Conservation (phyloP, 129 eudicot species). For the Scalesia atractyloides region DNA sequence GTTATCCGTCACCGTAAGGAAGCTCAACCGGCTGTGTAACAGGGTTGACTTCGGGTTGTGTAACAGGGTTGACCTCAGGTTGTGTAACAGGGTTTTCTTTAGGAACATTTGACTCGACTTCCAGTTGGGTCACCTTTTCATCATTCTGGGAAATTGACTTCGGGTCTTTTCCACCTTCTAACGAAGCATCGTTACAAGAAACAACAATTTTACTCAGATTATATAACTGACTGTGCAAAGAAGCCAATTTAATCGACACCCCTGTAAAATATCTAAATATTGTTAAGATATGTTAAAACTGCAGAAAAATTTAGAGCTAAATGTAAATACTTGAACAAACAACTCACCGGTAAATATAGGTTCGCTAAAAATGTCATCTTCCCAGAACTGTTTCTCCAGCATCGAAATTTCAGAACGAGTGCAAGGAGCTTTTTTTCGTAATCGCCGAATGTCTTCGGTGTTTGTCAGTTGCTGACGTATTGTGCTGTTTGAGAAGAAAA, state of each 20-base stretch:
- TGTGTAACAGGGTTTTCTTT: conserved; percentile 27
- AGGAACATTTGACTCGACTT: conserved; percentile 21
- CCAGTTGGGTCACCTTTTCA: conserved; percentile 21
- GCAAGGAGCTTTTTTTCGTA: conserved; percentile 95
- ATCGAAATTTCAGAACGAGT: conserved; percentile 76
- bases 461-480: conserved; percentile 76
- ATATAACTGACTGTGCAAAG: conserved; percentile 58
- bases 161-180: conserved; percentile 30
- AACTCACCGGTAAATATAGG: conserved; percentile 55
- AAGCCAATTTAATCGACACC: conserved; percentile 47
- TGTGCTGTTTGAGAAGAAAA: conserved; percentile 51
- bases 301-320: neutral
- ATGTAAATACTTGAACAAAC: neutral
- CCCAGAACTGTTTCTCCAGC: conserved; percentile 70
- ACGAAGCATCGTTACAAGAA: conserved; percentile 30
- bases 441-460: conserved; percentile 89
- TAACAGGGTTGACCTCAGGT: neutral
- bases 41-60: neutral
- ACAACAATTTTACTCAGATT: conserved; percentile 55
- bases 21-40: conserved; percentile 28
- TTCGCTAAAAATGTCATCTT: conserved; percentile 73
- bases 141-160: conserved; percentile 32
- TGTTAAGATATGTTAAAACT: neutral
- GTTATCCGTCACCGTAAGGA: conserved; percentile 29
- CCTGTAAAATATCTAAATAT: conserved; percentile 38